A percentile compares a stretch with the other conserved stretches of the same genome.
These are phyloP conservation scores for Senna tora DNA, from an alignment of 306 rosid species.

Conservation along the genomic window DNA sequence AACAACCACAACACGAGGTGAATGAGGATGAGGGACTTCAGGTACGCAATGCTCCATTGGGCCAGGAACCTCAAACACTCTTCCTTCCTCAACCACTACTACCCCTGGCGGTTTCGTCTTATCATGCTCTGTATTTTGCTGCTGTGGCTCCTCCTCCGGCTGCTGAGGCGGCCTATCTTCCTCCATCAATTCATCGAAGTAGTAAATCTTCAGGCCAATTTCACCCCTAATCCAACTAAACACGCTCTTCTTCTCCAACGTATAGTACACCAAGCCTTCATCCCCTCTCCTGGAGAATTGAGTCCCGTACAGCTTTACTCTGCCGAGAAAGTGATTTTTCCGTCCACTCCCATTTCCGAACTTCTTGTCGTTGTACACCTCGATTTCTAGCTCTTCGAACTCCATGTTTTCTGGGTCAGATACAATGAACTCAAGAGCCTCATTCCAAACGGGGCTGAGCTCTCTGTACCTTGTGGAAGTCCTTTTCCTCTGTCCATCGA, in stretches of 20 bases:
- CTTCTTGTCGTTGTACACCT: constrained; percentile 85
- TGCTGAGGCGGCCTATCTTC: constrained; percentile 46
- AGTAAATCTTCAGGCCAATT: constrained; percentile 71
- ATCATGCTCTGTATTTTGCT: constrained; percentile 47
- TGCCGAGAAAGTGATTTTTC: constrained; percentile 85
- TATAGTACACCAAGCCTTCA: constrained; percentile 63
- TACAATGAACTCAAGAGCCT: constrained; percentile 74
- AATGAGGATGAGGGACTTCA: constrained; percentile 53
- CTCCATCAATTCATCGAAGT: constrained; percentile 62
- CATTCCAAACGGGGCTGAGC: constrained; percentile 87
- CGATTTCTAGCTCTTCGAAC: constrained; percentile 85
- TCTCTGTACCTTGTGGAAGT: constrained; percentile 71
- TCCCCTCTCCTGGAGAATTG: constrained; percentile 74
- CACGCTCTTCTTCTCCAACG: constrained; percentile 88
- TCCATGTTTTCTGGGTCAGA: constrained; percentile 86
- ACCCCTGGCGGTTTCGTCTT: constrained; percentile 36
- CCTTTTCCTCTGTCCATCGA: constrained; percentile 87
- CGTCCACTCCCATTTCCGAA: constrained; percentile 68
- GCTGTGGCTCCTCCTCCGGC: constrained; percentile 24
- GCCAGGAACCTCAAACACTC: constrained; percentile 49
- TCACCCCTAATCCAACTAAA: constrained; percentile 90
- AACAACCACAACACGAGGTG: constrained; percentile 47
- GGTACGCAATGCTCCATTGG: constrained; percentile 41
- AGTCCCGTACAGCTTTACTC: constrained; percentile 77
- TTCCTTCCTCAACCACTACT: constrained; percentile 53